Conservation (phyloP, 1,139 yeast genomes). For the Hyphopichia khmerensis region DNA sequence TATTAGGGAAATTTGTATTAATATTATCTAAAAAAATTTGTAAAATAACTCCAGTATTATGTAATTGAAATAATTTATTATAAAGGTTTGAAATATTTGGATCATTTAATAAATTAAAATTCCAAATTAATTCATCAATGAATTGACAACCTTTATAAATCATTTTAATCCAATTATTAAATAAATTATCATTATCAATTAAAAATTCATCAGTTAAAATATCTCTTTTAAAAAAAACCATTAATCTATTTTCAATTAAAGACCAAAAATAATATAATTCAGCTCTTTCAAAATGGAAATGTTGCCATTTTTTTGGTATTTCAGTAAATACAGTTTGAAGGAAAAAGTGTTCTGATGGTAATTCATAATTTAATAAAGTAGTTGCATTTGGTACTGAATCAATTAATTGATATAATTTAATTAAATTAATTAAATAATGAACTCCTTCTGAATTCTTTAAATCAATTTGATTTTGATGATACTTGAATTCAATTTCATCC, state of each 20-base stretch:
- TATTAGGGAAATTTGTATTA: not conserved
- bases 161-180: not conserved
- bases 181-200: not conserved
- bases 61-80: not conserved
- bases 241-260: not conserved
- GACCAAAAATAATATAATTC: conserved; percentile 1
- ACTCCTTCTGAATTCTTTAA: not conserved
- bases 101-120: not conserved
- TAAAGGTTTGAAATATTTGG: not conserved
- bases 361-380: not conserved
- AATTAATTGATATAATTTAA: not conserved
- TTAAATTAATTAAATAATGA: not conserved
- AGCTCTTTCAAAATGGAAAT: not conserved
- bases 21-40: not conserved
- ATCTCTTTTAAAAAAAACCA: not conserved
- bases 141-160: not conserved
- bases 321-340: not conserved
- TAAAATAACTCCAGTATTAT: not conserved
- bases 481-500: not conserved
- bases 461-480: not conserved
- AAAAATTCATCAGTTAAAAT: not conserved
- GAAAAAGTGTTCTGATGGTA: not conserved
- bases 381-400: not conserved
- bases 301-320: not conserved
- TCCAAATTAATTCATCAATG: conserved; percentile 1